Evolutionary conservation across 1,284 basidiomycete species (phyloP).

Genomic region (Ustilago xerochloae): DNA sequence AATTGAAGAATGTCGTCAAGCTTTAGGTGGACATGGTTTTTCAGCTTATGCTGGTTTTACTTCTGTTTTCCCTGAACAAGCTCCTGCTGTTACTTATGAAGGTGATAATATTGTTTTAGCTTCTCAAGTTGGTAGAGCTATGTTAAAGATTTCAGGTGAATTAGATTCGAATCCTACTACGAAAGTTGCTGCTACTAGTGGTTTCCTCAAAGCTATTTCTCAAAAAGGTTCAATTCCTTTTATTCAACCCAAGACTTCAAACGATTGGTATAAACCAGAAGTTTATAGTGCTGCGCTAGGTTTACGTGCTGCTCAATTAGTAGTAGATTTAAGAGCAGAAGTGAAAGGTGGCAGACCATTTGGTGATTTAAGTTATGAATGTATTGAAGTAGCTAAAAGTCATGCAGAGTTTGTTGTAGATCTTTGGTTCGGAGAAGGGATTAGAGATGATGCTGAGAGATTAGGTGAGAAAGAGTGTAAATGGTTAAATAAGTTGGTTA

Average conservation of each 20-base stretch:
- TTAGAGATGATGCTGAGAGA: slow-evolving; percentile 38
- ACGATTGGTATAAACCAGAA: slow-evolving; percentile 54
- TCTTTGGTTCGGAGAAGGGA: slow-evolving; percentile 61
- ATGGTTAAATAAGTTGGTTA: slow-evolving; percentile 58
- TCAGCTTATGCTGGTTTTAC: slow-evolving; percentile 63
- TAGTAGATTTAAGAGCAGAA: slow-evolving; percentile 58
- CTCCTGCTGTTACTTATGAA: slow-evolving; percentile 67
- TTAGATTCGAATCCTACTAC: slow-evolving; percentile 38
- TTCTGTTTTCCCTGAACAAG: slow-evolving; percentile 59
- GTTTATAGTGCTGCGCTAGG: slow-evolving; percentile 55
- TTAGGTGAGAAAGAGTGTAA: slow-evolving; percentile 36
- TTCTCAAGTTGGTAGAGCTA: slow-evolving; percentile 60
- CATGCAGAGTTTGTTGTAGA: slow-evolving; percentile 63
- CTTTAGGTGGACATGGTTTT: slow-evolving; percentile 69
- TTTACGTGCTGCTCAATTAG: slow-evolving; percentile 55
- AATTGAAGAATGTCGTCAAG: slow-evolving; percentile 69
- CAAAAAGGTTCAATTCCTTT: slow-evolving; percentile 44
- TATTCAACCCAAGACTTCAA: slow-evolving; percentile 33
- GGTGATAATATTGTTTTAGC: slow-evolving; percentile 64
- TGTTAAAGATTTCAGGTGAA: slow-evolving; percentile 59
- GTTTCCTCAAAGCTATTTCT: slow-evolving; percentile 52
- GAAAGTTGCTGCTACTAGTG: slow-evolving; percentile 51
- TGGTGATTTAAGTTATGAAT: slow-evolving; percentile 57
- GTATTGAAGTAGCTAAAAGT: slow-evolving; percentile 59
- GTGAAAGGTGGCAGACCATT: slow-evolving; percentile 49